These are phyloP conservation scores for Taphrina deformans DNA, from an alignment of 1,139 yeast species.

Conservation along the genomic window DNA sequence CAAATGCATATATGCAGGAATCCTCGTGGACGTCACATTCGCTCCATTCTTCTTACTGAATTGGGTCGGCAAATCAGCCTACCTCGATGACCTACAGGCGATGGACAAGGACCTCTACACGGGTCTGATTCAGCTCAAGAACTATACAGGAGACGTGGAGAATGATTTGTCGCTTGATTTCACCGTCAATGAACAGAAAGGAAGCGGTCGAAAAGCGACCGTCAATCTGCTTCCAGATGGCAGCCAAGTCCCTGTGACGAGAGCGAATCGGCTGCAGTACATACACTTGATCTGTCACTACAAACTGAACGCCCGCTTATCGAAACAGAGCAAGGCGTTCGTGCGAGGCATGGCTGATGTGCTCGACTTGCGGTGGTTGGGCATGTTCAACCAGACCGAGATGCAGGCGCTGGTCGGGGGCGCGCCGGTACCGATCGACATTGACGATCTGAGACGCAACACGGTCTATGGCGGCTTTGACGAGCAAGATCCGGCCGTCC, in stretches of 20 bases:
- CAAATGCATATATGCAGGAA: slow-evolving; percentile 83
- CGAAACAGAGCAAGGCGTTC: slow-evolving; percentile 63
- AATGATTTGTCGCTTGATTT: slow-evolving; percentile 63
- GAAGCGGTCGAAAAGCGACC: slow-evolving; percentile 45
- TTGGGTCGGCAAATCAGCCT: slow-evolving; percentile 50
- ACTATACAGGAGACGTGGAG: slow-evolving; percentile 60
- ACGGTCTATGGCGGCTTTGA: slow-evolving; percentile 65
- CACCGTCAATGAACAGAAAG: slow-evolving; percentile 47
- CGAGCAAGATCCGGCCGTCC: slow-evolving; percentile 55
- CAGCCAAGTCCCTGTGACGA: slow-evolving; percentile 55
- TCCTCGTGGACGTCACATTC: slow-evolving; percentile 77
- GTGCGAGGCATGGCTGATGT: slow-evolving; percentile 69
- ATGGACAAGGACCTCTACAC: slow-evolving; percentile 68
- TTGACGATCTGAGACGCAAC: slow-evolving; percentile 64
- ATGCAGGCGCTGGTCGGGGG: slow-evolving; percentile 85
- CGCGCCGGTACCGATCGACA: slow-evolving; percentile 65
- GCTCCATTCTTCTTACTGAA: slow-evolving; percentile 83
- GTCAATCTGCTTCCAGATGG: slow-evolving; percentile 69
- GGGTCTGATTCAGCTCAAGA: slow-evolving; percentile 63
- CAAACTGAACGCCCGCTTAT: slow-evolving; percentile 66
- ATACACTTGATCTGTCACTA: slow-evolving; percentile 76
- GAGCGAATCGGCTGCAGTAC: slow-evolving; percentile 67
- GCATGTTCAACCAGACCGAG: slow-evolving; percentile 80
- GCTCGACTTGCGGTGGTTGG: slow-evolving; percentile 71
- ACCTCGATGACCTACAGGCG: slow-evolving; percentile 69